These are phyloP conservation scores for Peronosclerospora sorghi DNA, from an alignment of 352 stramenopile genomes.

Conservation along the genomic window DNA sequence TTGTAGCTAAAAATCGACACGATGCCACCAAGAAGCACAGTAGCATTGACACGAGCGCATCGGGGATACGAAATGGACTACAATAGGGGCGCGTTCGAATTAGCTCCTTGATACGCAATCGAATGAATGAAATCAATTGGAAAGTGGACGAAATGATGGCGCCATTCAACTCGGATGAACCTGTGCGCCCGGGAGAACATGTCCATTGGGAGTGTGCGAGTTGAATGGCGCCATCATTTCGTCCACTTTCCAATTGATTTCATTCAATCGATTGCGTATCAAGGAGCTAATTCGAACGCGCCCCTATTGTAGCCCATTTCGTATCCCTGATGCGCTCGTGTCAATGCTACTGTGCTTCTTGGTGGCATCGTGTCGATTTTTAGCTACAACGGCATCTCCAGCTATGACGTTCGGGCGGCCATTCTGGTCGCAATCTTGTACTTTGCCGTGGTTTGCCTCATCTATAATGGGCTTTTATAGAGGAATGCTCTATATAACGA, in stretches of 20 bases:
- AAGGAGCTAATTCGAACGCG: slow-evolving; percentile 36
- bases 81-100: slow-evolving; percentile 36
- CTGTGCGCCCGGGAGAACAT: no score
- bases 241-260: no score
- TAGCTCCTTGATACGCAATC: slow-evolving; percentile 38
- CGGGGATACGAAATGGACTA: slow-evolving; percentile 40
- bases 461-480: no score
- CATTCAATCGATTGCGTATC: slow-evolving; percentile 45
- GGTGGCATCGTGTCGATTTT: slow-evolving; percentile 45
- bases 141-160: no score
- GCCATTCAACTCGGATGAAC: no score
- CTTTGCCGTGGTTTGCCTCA: no score
- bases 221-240: no score
- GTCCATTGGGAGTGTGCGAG: no score
- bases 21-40: slow-evolving; percentile 34
- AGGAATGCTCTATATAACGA: no score
- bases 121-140: slow-evolving; percentile 49
- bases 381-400: slow-evolving; percentile 49
- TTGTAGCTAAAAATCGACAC: slow-evolving; percentile 67
- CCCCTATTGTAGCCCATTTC: slow-evolving; percentile 47
- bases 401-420: slow-evolving; percentile 48
- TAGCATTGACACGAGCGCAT: no score
- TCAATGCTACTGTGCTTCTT: slow-evolving; percentile 35
- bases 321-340: slow-evolving; percentile 30
- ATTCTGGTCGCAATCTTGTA: slow-evolving; percentile 43